A percentile compares a stretch with the other conserved stretches of the same genome.
Conservation (phyloP, 306 rosid species). For the Biancaea sappan region DNA sequence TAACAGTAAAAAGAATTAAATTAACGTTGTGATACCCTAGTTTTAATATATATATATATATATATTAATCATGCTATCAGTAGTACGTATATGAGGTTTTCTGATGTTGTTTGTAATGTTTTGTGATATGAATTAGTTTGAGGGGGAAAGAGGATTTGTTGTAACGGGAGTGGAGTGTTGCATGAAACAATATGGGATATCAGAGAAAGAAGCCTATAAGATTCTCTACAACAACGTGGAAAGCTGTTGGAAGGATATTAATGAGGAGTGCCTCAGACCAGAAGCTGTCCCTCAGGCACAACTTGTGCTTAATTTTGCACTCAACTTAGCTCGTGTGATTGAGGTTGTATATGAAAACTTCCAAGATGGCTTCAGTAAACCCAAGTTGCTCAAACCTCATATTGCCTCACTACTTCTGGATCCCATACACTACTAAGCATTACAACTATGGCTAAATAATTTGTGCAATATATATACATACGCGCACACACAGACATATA, state of each 20-base stretch:
- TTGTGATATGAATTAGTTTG: constrained; percentile 34
- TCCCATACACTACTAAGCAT: background rate
- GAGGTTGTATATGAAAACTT: constrained; percentile 39
- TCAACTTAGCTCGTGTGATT: constrained; percentile 37
- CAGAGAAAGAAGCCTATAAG: constrained; percentile 11
- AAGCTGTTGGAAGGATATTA: constrained; percentile 49
- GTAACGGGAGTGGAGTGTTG: constrained; percentile 46
- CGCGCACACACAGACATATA: too few relatives aligned
- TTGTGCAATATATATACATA: too few relatives aligned
- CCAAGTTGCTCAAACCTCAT: background rate
- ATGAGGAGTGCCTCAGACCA: constrained; percentile 38
- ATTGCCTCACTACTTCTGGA: constrained; percentile 1
- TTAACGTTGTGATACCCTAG: too few relatives aligned
- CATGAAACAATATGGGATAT: constrained; percentile 31
- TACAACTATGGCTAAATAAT: too few relatives aligned
- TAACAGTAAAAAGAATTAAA: too few relatives aligned
- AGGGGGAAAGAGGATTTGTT: constrained; percentile 43
- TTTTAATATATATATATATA: too few relatives aligned
- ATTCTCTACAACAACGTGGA: background rate
- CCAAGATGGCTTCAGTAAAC: constrained; percentile 39
- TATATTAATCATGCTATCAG: too few relatives aligned
- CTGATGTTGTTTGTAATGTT: background rate
- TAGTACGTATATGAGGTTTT: background rate
- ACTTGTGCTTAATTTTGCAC: constrained; percentile 31
- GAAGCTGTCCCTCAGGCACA: constrained; percentile 31